Percentiles rank a stretch among this genome's conserved stretches.
Conservation (phyloP, 495 filamentous ascomycete species). For the Filosporella fistucella region DNA sequence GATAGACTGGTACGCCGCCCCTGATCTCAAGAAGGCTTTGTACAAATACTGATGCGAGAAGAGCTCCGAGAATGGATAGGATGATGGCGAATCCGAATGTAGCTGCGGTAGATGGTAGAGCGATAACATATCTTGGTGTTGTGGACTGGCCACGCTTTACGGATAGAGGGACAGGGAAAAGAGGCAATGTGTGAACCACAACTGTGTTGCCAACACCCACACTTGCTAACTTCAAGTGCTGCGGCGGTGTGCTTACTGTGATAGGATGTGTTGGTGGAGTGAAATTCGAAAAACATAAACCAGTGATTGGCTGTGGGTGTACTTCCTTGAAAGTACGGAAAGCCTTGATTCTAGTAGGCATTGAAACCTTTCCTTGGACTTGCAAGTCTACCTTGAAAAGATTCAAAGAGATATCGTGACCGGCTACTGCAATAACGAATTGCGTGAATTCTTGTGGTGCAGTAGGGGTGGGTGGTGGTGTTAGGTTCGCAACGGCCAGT, state of each 20-base stretch:
- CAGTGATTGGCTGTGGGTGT: constrained; percentile 82
- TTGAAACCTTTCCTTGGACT: constrained; percentile 37
- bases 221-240: constrained; percentile 76
- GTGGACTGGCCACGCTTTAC: constrained; percentile 37
- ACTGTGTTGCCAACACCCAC: constrained; percentile 81
- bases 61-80: constrained; percentile 40
- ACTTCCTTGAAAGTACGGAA: constrained; percentile 66
- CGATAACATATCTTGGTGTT: constrained; percentile 62
- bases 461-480: constrained; percentile 39
- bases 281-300: constrained; percentile 73
- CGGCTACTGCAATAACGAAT: constrained; percentile 75
- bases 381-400: constrained; percentile 67
- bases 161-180: constrained; percentile 43
- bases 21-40: constrained; percentile 66
- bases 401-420: constrained; percentile 75
- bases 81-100: constrained; percentile 40
- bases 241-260: constrained; percentile 39
- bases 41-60: constrained; percentile 43
- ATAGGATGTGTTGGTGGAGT: constrained; percentile 47
- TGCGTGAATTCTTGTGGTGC: constrained; percentile 55
- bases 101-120: constrained; percentile 38
- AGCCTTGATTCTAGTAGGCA: constrained; percentile 49
- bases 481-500: constrained; percentile 67
- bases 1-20: constrained; percentile 51
- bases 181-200: constrained; percentile 77